These are phyloP conservation scores for Sherardia arvensis DNA, from an alignment of 257 asterid species.

Conservation along the genomic window DNA sequence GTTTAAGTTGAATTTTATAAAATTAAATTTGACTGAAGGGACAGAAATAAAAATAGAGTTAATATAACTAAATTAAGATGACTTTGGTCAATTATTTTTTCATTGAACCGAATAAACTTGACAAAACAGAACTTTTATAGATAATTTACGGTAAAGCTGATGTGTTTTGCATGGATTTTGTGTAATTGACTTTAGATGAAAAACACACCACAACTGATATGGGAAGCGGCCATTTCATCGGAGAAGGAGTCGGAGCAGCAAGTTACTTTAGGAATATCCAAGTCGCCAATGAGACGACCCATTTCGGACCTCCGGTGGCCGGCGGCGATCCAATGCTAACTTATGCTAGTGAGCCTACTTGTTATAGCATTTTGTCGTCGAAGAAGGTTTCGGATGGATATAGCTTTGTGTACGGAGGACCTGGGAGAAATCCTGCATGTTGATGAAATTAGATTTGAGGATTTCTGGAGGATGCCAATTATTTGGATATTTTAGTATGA, in stretches of 20 bases:
- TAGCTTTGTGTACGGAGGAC: conserved; percentile 14
- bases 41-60: too few relatives aligned
- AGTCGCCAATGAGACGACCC: conserved; percentile 7
- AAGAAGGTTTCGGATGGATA: conserved; percentile 6
- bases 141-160: not conserved
- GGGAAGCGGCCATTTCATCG: conserved; percentile 22
- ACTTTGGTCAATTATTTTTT: too few relatives aligned
- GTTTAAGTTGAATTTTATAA: too few relatives aligned
- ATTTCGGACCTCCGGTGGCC: not conserved
- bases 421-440: conserved; percentile 13
- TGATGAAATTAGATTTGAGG: not conserved
- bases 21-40: too few relatives aligned
- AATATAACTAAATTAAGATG: too few relatives aligned
- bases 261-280: conserved; percentile 12
- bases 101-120: too few relatives aligned
- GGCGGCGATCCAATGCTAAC: not conserved
- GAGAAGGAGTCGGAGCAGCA: conserved; percentile 10
- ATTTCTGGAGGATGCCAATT: too few relatives aligned
- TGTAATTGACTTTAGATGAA: not conserved
- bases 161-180: not conserved
- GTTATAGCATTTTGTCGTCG: not conserved
- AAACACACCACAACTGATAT: conserved; percentile 15
- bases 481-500: not conserved
- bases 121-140: too few relatives aligned
- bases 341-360: not conserved